Evolutionary conservation across 192 early-diverging fungal species (phyloP), one percentile per base, ranked within the genome.

Genomic region (Backusella tarrabulga): DNA sequence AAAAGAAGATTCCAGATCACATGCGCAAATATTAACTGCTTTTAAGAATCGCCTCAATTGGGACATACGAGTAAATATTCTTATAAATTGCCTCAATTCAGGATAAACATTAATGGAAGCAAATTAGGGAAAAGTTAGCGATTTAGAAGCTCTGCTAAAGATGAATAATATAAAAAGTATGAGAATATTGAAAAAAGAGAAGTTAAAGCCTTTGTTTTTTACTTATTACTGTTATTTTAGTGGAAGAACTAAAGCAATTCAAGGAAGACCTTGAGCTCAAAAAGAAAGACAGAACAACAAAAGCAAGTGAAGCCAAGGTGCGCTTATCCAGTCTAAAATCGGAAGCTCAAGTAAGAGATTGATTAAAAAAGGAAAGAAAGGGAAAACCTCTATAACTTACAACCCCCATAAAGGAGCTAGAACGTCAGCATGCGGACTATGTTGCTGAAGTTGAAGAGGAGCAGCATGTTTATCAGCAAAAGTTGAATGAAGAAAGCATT

Each of bases 21-120:
- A 72, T 50, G 36, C 46, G 2, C 41, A 41, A 23, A 50, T n/a
- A 17, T 26, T 44, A 46, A n/a, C 71, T 50, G 71, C 15, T 32
- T 32, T 72, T 32, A 72, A 72, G 42, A 41, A 50, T 32, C 41
- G 71, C 19, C 42, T 40, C 19, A 21, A 41, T 34, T 72, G 71
- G 71, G 71, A 72, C 32, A 46, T 72, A 4, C 15, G 71, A 44
- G 71, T 72, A 72, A 50, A 14, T 19, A 46, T 50, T 40, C 9
- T 15, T n/a, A 3, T n/a, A 40, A 7, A 26, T 38, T 36, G n/a
- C 41, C 11, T 72, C 23, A 42, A 32, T 50, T 15, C 5, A 29
- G 19, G 17, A 50, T 21, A 50, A 50, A 19, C 11, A 63, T 63
- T 63, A 35, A 36, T 68, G 17, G 32, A 32, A 68, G 38, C 17